Evolutionary conservation across 768 basidiomycete species (phyloP).

Genomic region (Boletus huronensis): DNA sequence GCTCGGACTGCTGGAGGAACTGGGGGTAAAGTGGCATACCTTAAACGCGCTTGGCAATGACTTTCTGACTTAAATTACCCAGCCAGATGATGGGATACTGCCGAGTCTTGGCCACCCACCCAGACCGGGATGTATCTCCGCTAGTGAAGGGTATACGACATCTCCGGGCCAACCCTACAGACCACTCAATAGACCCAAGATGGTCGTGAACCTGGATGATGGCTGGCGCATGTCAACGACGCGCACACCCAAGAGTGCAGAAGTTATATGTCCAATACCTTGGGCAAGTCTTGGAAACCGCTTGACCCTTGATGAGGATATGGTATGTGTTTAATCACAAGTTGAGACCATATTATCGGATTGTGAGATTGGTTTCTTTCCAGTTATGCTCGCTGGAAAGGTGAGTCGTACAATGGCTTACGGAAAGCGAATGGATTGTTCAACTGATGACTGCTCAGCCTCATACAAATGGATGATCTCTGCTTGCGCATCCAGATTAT

Average conservation of each 20-base stretch:
- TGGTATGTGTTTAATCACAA: conserved; percentile 32
- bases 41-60: neutral
- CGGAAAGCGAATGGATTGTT: neutral
- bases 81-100: conserved; percentile 22
- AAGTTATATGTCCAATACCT: conserved; percentile 31
- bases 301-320: conserved; percentile 37
- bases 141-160: neutral
- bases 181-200: conserved; percentile 4
- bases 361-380: neutral
- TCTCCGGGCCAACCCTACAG: conserved; percentile 10
- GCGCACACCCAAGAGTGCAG: conserved; percentile 36
- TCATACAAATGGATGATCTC: conserved; percentile 36
- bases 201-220: conserved; percentile 14
- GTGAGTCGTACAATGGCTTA: conserved; percentile 8
- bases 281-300: conserved; percentile 24
- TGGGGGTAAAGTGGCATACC: conserved; percentile 30
- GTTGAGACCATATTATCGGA: neutral
- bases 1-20: conserved; percentile 40
- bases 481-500: conserved; percentile 42
- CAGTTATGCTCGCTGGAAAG: conserved; percentile 31
- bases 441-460: conserved; percentile 23
- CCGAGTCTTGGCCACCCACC: conserved; percentile 13
- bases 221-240: conserved; percentile 42
- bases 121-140: neutral
- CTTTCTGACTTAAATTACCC: conserved; percentile 3